These are phyloP conservation scores for Macrophomina phaseolina DNA, from an alignment of 2,329 filamentous ascomycete species.

Conservation along the genomic window DNA sequence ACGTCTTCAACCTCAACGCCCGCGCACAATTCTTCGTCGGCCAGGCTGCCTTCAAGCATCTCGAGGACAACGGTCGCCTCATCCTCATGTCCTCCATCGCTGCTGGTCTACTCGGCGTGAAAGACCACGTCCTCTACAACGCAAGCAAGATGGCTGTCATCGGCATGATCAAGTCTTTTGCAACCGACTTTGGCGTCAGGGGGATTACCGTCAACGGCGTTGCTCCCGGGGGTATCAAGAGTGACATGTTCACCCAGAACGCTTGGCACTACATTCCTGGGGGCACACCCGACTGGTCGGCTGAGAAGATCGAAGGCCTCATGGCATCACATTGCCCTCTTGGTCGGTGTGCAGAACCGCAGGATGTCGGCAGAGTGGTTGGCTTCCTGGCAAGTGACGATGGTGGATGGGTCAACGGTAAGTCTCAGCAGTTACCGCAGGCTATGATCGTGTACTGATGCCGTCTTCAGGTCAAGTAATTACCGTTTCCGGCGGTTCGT, in stretches of 20 bases:
- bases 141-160: slow-evolving; percentile 75
- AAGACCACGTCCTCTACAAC: slow-evolving; percentile 74
- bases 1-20: slow-evolving; percentile 72
- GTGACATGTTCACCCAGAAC: slow-evolving; percentile 77
- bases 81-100: slow-evolving; percentile 78
- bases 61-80: slow-evolving; percentile 72
- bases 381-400: slow-evolving; percentile 48
- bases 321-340: slow-evolving; percentile 59
- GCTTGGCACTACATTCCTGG: slow-evolving; percentile 59
- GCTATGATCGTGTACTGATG: slow-evolving; percentile 24
- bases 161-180: slow-evolving; percentile 73
- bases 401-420: slow-evolving; percentile 48
- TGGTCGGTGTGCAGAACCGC: slow-evolving; percentile 55
- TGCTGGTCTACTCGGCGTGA: slow-evolving; percentile 68
- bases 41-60: slow-evolving; percentile 74
- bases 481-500: slow-evolving; percentile 49
- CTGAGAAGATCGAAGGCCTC: slow-evolving; percentile 56
- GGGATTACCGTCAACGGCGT: slow-evolving; percentile 76
- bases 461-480: slow-evolving; percentile 42
- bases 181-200: slow-evolving; percentile 71
- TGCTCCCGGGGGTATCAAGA: slow-evolving; percentile 75
- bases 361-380: slow-evolving; percentile 51
- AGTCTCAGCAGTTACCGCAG: slow-evolving; percentile 13
- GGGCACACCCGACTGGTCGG: slow-evolving; percentile 55
- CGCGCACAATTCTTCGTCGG: slow-evolving; percentile 79